Percentiles rank a stretch among this genome's conserved stretches.
These are phyloP conservation scores for Neopestalotiopsis clavispora DNA, from an alignment of 2,329 filamentous ascomycete genomes.

Conservation along the genomic window DNA sequence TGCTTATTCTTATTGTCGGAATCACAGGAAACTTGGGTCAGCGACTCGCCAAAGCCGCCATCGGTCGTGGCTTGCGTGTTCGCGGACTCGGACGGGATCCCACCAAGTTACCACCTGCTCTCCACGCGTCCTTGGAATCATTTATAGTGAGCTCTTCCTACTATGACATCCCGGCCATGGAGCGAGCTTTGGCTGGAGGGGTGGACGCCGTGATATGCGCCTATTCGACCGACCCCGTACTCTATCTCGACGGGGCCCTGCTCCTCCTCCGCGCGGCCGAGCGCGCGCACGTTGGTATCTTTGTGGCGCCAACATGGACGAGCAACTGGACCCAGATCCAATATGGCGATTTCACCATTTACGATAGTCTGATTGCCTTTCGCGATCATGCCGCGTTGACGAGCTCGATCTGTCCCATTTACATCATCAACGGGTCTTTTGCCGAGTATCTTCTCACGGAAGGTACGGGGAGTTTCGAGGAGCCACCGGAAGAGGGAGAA, in stretches of 20 bases:
- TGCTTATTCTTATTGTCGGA: constrained; percentile 38
- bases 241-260: constrained; percentile 36
- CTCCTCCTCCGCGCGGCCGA: constrained; percentile 39
- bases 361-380: background rate
- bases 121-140: background rate
- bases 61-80: constrained; percentile 32
- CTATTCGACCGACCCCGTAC: constrained; percentile 24
- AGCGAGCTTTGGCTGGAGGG: background rate
- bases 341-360: background rate
- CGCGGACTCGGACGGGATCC: constrained; percentile 29
- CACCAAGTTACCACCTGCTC: background rate
- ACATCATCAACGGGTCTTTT: background rate
- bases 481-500: background rate
- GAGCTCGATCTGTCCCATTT: background rate
- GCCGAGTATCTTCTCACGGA: background rate
- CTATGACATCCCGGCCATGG: background rate
- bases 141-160: background rate
- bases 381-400: background rate
- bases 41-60: constrained; percentile 25
- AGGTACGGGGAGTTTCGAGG: background rate
- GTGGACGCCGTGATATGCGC: background rate
- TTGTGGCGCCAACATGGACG: constrained; percentile 37
- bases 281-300: constrained; percentile 35
- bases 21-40: constrained; percentile 37
- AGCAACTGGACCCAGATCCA: constrained; percentile 33